A percentile compares a stretch with the other conserved stretches of the same genome.
Evolutionary conservation across 2,329 filamentous ascomycete genomes (phyloP).

Genomic region (Ascochyta clinopodiicola): DNA sequence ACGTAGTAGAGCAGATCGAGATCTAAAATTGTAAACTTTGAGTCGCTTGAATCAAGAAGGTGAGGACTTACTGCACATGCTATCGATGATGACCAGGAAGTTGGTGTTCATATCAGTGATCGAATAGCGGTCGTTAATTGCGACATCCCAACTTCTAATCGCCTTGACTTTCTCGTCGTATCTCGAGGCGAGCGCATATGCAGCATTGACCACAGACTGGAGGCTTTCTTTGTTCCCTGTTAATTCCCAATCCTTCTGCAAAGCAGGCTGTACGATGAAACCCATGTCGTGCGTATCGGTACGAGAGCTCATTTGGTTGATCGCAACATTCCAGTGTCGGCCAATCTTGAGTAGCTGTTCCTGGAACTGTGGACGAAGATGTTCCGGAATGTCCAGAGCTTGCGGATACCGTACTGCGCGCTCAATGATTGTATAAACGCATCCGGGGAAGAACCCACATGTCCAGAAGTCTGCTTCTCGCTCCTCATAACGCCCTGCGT

Average conservation of each 20-base stretch:
- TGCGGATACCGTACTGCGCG: conserved; percentile 40
- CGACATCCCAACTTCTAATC: conserved; percentile 59
- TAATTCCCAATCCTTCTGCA: conserved; percentile 57
- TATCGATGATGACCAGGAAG: conserved; percentile 54
- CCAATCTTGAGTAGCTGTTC: conserved; percentile 36
- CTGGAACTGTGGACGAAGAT: conserved; percentile 26
- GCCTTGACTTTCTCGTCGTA: conserved; percentile 52
- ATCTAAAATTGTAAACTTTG: conserved; percentile 27
- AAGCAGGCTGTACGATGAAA: conserved; percentile 60
- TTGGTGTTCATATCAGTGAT: conserved; percentile 47
- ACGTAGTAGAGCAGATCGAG: conserved; percentile 51
- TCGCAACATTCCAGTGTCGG: conserved; percentile 42
- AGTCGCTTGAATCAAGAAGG: neutral
- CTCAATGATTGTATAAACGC: conserved; percentile 44
- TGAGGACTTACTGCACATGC: conserved; percentile 46
- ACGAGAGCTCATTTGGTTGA: conserved; percentile 43
- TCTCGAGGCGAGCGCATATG: conserved; percentile 53
- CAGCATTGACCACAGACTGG: conserved; percentile 52
- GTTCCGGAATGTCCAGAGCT: conserved; percentile 27
- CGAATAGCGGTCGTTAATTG: conserved; percentile 45
- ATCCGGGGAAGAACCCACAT: conserved; percentile 46
- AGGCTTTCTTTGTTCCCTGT: conserved; percentile 51
- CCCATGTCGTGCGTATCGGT: conserved; percentile 63
- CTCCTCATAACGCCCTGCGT: conserved; percentile 39
- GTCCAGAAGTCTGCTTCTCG: conserved; percentile 48